These are phyloP conservation scores for Clathrus columnatus DNA, from an alignment of 768 basidiomycete genomes.

Conservation along the genomic window DNA sequence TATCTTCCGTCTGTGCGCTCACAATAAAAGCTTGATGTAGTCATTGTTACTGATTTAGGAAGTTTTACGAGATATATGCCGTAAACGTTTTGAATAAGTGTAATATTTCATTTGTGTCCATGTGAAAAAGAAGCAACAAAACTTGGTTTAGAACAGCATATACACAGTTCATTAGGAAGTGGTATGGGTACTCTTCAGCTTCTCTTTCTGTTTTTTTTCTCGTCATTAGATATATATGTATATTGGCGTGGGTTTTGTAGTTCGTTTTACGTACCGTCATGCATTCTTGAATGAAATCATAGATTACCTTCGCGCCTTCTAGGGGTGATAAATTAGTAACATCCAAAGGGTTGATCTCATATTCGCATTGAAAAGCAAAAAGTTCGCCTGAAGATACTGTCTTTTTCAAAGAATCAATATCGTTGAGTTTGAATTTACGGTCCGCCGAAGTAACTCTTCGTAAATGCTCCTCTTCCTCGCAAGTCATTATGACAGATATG, in stretches of 20 bases:
- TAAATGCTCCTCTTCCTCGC: not conserved
- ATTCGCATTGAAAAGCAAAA: not conserved
- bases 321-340: not conserved
- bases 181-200: not conserved
- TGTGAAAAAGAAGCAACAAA: too few relatives aligned
- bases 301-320: not conserved
- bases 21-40: too few relatives aligned
- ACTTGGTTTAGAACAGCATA: too few relatives aligned
- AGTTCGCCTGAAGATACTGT: not conserved
- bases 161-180: too few relatives aligned
- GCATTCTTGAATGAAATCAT: not conserved
- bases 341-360: conserved; percentile 4
- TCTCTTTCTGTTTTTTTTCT: not conserved
- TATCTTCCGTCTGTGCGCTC: too few relatives aligned
- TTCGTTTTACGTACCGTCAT: not conserved
- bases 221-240: not conserved
- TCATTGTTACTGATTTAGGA: too few relatives aligned
- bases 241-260: too few relatives aligned
- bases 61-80: too few relatives aligned
- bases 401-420: not conserved
- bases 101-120: too few relatives aligned
- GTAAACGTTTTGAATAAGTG: too few relatives aligned
- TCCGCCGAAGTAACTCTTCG: not conserved
- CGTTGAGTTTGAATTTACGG: not conserved
- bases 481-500: not conserved